Evolutionary conservation across 1,139 yeast species (phyloP), one percentile per base, ranked within the genome.

Genomic region (Pichia sp.): DNA sequence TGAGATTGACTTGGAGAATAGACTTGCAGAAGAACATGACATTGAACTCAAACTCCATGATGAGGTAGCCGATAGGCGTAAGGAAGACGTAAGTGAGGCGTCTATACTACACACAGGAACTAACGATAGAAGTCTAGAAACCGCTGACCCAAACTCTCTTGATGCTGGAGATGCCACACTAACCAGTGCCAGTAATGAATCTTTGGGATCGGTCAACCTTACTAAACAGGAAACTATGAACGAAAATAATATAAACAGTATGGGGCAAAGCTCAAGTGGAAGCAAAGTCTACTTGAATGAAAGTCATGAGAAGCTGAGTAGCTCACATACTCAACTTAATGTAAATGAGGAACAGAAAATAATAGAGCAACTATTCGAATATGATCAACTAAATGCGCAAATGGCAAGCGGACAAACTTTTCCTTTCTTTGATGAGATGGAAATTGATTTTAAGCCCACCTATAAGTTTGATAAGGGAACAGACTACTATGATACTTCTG

Each of bases 391-490:
- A 58, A 85, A 81, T 63, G 76, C 77, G 54, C 97, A 92, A 71
- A 88, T 91, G 90, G 78, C 79, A 42, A 71, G 67, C 34, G 97
- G 96, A 6, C 95, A 90, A 49, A 80, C 88, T 0, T 93, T 95
- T 67, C 87, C 88, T 1, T 90, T 83, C 63, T 95, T 85, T 68
- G 80, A 83, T 63, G 99, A 95, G 71, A 87, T 84, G 73, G 83
- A 80, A 50, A 85, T 90, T 53, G 78, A 73, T 34, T 93, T 93
- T 65, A 79, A 85, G 50, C 99, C 99, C 10, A 93, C 99, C 0
- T 93, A 93, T 71, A 93, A 93, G 67, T 93, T 87, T 70, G 96
- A 93, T 67, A 90, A 89, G 56, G 96, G 95, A 3, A 89, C 96
- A 0, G 81, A 82, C 51, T 27, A 14, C 27, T 93, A 91, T 68